phyloP scores from a whole-genome alignment of 352 stramenopile species.

The Globisporangium perplexum region DNA sequence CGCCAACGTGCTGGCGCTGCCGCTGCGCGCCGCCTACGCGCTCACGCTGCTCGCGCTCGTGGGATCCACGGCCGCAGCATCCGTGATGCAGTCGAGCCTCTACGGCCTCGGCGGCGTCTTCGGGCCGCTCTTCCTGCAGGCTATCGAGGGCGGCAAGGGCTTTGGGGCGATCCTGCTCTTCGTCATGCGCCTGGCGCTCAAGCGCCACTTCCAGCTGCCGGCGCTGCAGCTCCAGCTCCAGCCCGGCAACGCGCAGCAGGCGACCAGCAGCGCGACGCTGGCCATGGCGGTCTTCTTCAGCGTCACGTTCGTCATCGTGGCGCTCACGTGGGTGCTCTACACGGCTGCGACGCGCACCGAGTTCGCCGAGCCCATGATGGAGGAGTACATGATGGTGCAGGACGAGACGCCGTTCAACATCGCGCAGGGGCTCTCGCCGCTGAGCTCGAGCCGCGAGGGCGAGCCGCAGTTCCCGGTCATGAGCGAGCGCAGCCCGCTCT shows the following conservation, averaged over 20 bases:
- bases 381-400: slow-evolving; percentile 66
- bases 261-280: slow-evolving; percentile 18
- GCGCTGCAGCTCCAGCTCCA: background rate
- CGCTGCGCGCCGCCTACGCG: slow-evolving; percentile 36
- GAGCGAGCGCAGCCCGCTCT: slow-evolving; percentile 40
- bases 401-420: slow-evolving; percentile 43
- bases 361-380: slow-evolving; percentile 59
- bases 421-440: slow-evolving; percentile 40
- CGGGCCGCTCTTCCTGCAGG: slow-evolving; percentile 67
- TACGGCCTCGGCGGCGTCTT: slow-evolving; percentile 80
- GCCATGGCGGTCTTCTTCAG: slow-evolving; percentile 67
- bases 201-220: slow-evolving; percentile 35
- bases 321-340: slow-evolving; percentile 52
- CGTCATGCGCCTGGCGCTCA: slow-evolving; percentile 48
- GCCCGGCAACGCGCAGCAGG: too few relatives aligned
- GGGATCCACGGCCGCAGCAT: slow-evolving; percentile 55
- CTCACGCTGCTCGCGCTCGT: slow-evolving; percentile 59
- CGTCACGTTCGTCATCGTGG: slow-evolving; percentile 48
- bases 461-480: slow-evolving; percentile 14
- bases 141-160: slow-evolving; percentile 72
- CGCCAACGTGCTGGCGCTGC: slow-evolving; percentile 51
- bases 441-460: slow-evolving; percentile 28
- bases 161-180: slow-evolving; percentile 74
- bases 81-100: slow-evolving; percentile 63
- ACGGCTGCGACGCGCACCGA: slow-evolving; percentile 36